Percentiles rank a stretch among this genome's conserved stretches.
phyloP scores from a whole-genome alignment of 305 asterid species.

The Solanum hybrid region DNA sequence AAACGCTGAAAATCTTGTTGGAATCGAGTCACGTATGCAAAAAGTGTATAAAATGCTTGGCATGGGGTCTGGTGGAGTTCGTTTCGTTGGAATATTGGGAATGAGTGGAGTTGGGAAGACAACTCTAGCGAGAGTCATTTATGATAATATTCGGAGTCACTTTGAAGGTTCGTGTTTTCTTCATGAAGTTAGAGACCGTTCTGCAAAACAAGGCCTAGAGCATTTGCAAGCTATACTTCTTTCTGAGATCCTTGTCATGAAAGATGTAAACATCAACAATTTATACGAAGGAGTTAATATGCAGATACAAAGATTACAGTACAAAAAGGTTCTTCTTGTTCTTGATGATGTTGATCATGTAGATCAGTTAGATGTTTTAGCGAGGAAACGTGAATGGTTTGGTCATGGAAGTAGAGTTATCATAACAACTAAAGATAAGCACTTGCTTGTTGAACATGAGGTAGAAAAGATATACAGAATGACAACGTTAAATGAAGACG shows the following conservation, averaged over 20 bases:
- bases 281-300: not conserved
- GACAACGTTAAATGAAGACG: not conserved
- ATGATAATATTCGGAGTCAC: not conserved
- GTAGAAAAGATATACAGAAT: not conserved
- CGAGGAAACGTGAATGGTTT: slow-evolving; percentile 2
- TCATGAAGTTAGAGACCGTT: not conserved
- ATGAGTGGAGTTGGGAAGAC: slow-evolving; percentile 7
- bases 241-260: not conserved
- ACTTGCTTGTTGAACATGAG: not conserved
- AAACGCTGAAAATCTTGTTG: not conserved
- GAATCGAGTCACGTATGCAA: not conserved
- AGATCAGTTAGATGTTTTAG: not conserved
- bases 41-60: not conserved
- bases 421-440: slow-evolving; percentile 1
- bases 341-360: slow-evolving; percentile 4
- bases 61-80: not conserved
- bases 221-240: slow-evolving; percentile 4
- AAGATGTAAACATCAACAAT: not conserved
- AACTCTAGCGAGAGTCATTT: not conserved
- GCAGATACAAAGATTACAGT: not conserved
- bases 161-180: not conserved
- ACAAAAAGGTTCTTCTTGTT: slow-evolving; percentile 4
- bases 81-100: slow-evolving; percentile 1
- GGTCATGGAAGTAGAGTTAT: slow-evolving; percentile 8
- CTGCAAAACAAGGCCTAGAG: not conserved